Evolutionary conservation across 345 rosid genomes (phyloP).

Genomic region (Populus davidiana): DNA sequence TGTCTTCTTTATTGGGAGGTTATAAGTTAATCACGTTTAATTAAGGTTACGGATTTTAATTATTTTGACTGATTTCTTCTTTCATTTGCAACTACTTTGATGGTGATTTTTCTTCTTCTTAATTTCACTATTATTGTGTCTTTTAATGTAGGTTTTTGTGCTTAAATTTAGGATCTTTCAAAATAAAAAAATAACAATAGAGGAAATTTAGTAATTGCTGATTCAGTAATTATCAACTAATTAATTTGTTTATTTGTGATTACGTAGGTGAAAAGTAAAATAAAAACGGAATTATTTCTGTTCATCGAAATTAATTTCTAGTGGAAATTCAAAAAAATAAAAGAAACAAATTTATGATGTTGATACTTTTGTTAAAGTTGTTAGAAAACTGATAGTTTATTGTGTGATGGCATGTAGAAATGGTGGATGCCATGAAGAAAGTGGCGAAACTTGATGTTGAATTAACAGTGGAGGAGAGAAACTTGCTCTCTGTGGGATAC

Average conservation of each 20-base stretch:
- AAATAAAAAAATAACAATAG: not conserved
- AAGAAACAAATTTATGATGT: not conserved
- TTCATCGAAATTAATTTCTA: not conserved
- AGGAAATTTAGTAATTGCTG: not conserved
- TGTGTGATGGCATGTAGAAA: slow-evolving; percentile 30
- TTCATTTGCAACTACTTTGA: not conserved
- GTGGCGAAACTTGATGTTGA: slow-evolving; percentile 54
- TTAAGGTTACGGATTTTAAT: not conserved
- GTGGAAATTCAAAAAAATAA: not conserved
- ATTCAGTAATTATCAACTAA: not conserved
- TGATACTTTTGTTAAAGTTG: not conserved
- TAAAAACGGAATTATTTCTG: not conserved
- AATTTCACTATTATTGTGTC: not conserved
- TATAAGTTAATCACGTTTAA: not conserved
- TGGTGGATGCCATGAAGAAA: slow-evolving; percentile 68
- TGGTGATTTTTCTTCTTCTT: not conserved
- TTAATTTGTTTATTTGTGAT: not conserved
- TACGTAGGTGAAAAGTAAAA: not conserved
- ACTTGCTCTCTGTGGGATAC: slow-evolving; percentile 64
- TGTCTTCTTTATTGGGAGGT: not conserved
- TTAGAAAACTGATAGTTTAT: not conserved
- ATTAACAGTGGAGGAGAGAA: slow-evolving; percentile 57
- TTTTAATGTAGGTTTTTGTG: not conserved
- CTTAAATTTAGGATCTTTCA: not conserved
- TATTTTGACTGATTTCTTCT: not conserved